Conservation (phyloP, 2,329 filamentous ascomycete genomes). For the Eutypella sp. region DNA sequence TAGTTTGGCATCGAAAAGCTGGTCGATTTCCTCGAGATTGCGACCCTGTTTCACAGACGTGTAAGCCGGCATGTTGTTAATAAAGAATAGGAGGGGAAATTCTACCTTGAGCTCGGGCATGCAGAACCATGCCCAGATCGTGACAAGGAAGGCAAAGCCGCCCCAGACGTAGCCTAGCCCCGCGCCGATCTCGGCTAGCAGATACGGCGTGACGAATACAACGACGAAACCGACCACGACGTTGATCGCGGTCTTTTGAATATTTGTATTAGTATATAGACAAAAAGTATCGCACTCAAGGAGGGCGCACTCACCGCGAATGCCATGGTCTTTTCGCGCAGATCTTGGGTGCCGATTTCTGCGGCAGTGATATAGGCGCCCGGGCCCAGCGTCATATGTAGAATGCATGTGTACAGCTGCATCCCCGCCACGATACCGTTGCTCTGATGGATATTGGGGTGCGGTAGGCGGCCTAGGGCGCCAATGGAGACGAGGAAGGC, state of each 20-base stretch:
- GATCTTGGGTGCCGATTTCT: slow-evolving; percentile 10
- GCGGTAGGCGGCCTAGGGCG: neutral
- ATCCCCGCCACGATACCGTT: neutral
- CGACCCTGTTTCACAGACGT: slow-evolving; percentile 2
- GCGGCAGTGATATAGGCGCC: slow-evolving; percentile 16
- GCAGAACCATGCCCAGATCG: slow-evolving; percentile 8
- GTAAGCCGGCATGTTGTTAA: neutral
- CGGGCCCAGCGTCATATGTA: slow-evolving; percentile 9
- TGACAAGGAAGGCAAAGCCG: slow-evolving; percentile 2
- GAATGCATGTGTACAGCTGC: neutral
- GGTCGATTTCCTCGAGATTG: slow-evolving; percentile 15
- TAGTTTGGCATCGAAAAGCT: slow-evolving; percentile 7
- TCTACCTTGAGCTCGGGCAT: slow-evolving; percentile 12
- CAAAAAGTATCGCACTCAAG: neutral
- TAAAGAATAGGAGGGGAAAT: neutral
- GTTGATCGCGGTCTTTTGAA: slow-evolving; percentile 11
- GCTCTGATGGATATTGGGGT: neutral
- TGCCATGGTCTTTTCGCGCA: slow-evolving; percentile 17
- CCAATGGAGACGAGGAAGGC: slow-evolving; percentile 10
- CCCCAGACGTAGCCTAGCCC: slow-evolving; percentile 11
- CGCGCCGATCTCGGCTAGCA: slow-evolving; percentile 11
- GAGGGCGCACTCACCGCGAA: slow-evolving; percentile 1
- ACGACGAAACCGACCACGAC: slow-evolving; percentile 16
- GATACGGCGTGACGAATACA: slow-evolving; percentile 14
- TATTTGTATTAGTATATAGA: neutral